Base-by-base conservation (phyloP, 805 yeast species). In the Yarrowia yakushimensis region DNA sequence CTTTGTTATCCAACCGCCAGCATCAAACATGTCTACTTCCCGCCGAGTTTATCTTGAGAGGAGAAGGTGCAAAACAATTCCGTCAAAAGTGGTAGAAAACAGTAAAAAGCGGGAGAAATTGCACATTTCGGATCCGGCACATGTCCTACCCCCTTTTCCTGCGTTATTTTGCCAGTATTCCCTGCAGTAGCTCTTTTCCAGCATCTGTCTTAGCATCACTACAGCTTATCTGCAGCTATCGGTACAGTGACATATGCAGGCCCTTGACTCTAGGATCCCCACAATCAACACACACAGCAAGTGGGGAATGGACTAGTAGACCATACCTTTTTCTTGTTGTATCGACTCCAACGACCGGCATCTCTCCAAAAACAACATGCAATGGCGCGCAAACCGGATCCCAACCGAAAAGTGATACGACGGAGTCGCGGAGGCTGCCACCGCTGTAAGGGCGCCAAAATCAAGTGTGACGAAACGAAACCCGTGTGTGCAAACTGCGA, bases 401-500 rank as follows among this genome's bases (percentile, higher is more conserved):
- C 59, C 31, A 36, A 52, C 59, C 31, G 43, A 55, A 55, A 55
- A 55, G 48, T 55, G 30, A 55, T 55, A 28, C 61, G 61, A 22
- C 46, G 61, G 23, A 55, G 61, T 23, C 46, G 61, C 28, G 46
- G 48, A 1, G 61, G 61, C 4, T 55, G 61, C 27, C 61, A 55
- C 48, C 61, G 61, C 27, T 55, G 61, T 71, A 85, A 85, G 69
- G 75, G 78, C 43, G 73, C 82, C 30, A 86, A 85, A 69, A 79
- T 84, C 34, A 87, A 88, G 71, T 88, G 96, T 69, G 86, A 85
- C 67, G 93, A 87, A 70, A 65, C 60, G 18, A 85, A 84, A 68
- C 94, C 94, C 0, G 64, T 68, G 0, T 88, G 96, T 68, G 67
- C 79, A 0, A 77, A 80, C 63, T 88, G 96, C 69, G 41, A 69